Percentiles rank a stretch among this genome's conserved stretches.
These are phyloP conservation scores for Mucor ambiguus DNA, from an alignment of 371 early-diverging fungal genomes.

Conservation along the genomic window DNA sequence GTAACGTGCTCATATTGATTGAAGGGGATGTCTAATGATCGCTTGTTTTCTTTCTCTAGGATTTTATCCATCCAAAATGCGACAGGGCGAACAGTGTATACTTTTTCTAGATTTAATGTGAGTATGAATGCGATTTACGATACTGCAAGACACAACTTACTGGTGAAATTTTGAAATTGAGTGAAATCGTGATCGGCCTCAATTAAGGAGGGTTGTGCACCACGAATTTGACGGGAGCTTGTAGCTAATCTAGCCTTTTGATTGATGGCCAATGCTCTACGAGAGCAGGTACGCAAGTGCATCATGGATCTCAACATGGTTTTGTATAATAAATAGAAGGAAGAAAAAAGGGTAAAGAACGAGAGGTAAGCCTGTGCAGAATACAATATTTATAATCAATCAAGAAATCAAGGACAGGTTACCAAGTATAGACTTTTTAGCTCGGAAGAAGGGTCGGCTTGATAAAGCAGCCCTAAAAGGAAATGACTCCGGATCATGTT, in stretches of 20 bases:
- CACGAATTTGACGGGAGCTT: conserved; percentile 18
- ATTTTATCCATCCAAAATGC: conserved; percentile 46
- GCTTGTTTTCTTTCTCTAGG: conserved; percentile 18
- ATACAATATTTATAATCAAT: conserved; percentile 1
- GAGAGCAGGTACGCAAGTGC: background rate
- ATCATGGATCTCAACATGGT: background rate
- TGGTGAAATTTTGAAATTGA: conserved; percentile 1
- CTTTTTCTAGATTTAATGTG: conserved; percentile 22
- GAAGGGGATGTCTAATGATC: conserved; percentile 2
- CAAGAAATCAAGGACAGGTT: conserved; percentile 2
- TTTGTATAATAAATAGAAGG: background rate
- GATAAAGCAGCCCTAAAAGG: conserved; percentile 15
- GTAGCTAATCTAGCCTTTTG: conserved; percentile 18
- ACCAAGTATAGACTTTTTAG: conserved; percentile 12
- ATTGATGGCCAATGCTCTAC: background rate
- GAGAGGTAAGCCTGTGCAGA: background rate
- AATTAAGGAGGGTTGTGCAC: conserved; percentile 18
- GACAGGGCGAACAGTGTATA: conserved; percentile 42
- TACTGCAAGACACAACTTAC: background rate
- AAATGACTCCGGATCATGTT: conserved; percentile 12
- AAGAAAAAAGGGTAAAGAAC: background rate
- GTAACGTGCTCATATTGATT: conserved; percentile 5
- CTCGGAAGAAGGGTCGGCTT: conserved; percentile 19
- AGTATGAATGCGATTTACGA: background rate
- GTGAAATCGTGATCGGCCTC: conserved; percentile 10